These are phyloP conservation scores for Xylariaceae sp. DNA, from an alignment of 2,329 filamentous ascomycete species.

Conservation along the genomic window DNA sequence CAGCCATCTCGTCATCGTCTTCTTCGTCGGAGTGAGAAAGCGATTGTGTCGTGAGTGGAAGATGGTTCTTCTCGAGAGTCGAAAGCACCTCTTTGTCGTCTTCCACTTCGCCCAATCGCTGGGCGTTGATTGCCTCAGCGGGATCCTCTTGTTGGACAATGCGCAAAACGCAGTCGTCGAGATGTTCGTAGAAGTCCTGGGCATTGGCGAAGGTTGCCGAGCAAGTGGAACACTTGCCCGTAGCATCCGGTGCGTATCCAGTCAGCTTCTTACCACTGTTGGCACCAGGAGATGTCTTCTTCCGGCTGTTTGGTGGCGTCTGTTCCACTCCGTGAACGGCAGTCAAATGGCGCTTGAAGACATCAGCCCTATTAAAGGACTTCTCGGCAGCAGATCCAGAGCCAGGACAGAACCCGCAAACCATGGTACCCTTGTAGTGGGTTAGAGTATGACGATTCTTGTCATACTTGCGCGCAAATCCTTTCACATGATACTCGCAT, in stretches of 20 bases:
- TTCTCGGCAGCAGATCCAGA: conserved; percentile 86
- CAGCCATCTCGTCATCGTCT: conserved; percentile 57
- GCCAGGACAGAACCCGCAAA: conserved; percentile 92
- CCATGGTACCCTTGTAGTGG: conserved; percentile 97
- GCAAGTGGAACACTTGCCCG: conserved; percentile 95
- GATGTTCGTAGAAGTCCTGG: conserved; percentile 97
- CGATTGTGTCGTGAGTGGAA: conserved; percentile 45
- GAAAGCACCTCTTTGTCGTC: conserved; percentile 61
- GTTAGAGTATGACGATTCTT: conserved; percentile 96
- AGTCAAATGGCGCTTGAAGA: conserved; percentile 94
- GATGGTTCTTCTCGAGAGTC: conserved; percentile 63
- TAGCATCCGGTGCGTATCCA: conserved; percentile 72
- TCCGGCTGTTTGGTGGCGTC: conserved; percentile 84
- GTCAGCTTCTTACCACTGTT: conserved; percentile 62
- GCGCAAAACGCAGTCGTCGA: conserved; percentile 73
- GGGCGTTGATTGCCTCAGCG: conserved; percentile 65
- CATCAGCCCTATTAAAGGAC: conserved; percentile 92
- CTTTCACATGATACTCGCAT: conserved; percentile 92
- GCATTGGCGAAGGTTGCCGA: conserved; percentile 86
- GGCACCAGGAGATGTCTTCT: conserved; percentile 45
- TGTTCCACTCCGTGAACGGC: conserved; percentile 94
- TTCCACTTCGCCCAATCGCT: conserved; percentile 63
- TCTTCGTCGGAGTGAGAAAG: conserved; percentile 39
- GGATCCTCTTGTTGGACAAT: conserved; percentile 72
- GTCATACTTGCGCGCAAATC: conserved; percentile 95